phyloP scores from a whole-genome alignment of 2,329 filamentous ascomycete genomes.

The Thielaviopsis cerberus region DNA sequence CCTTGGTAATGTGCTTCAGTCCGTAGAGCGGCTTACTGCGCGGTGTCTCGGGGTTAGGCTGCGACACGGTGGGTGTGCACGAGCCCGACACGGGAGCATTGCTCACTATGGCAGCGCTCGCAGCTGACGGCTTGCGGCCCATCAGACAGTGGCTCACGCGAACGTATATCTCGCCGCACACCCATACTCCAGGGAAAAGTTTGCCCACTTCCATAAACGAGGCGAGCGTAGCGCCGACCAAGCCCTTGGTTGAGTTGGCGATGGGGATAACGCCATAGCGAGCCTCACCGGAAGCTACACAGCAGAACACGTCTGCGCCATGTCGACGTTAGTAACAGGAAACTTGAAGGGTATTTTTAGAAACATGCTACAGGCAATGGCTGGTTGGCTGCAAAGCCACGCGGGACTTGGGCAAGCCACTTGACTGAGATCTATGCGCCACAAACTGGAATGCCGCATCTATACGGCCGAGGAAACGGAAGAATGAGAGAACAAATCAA shows the following conservation, averaged over 20 bases:
- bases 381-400: slow-evolving; percentile 15
- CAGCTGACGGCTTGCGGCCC: slow-evolving; percentile 25
- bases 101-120: slow-evolving; percentile 11
- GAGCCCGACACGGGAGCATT: slow-evolving; percentile 23
- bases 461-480: neutral
- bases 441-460: slow-evolving; percentile 10
- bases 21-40: slow-evolving; percentile 28
- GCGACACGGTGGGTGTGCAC: slow-evolving; percentile 30
- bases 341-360: neutral
- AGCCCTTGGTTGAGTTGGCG: slow-evolving; percentile 90
- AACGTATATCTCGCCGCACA: slow-evolving; percentile 72
- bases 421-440: neutral
- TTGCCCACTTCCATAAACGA: slow-evolving; percentile 58
- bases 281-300: slow-evolving; percentile 48
- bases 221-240: slow-evolving; percentile 77
- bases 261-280: slow-evolving; percentile 73
- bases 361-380: slow-evolving; percentile 14
- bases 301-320: slow-evolving; percentile 57
- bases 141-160: slow-evolving; percentile 78
- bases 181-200: slow-evolving; percentile 47
- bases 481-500: neutral
- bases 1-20: slow-evolving; percentile 46
- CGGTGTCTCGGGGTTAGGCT: slow-evolving; percentile 27
- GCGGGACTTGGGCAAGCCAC: neutral
- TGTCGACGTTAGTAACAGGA: neutral